phyloP scores from a whole-genome alignment of 1,284 basidiomycete species.

The Sphaerobolus stellatus region DNA sequence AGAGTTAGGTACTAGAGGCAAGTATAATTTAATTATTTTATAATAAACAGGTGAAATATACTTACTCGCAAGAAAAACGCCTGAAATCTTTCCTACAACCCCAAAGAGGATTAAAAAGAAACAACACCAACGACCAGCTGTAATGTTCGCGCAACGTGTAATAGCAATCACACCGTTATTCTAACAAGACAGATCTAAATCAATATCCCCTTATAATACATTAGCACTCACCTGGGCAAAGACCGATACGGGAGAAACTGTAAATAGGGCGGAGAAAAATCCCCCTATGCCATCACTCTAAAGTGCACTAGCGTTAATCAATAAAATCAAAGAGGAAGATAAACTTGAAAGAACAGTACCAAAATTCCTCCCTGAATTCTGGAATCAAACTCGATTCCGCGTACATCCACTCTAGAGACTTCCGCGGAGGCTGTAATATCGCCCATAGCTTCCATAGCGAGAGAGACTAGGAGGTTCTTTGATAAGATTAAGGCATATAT shows the following conservation, averaged over 20 bases:
- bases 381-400: slow-evolving; percentile 72
- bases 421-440: slow-evolving; percentile 86
- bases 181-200: slow-evolving; percentile 28
- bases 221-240: slow-evolving; percentile 62
- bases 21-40: background rate
- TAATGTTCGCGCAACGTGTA: slow-evolving; percentile 73
- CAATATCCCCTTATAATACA: background rate
- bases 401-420: slow-evolving; percentile 68
- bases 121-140: slow-evolving; percentile 73
- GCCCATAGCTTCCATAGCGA: slow-evolving; percentile 83
- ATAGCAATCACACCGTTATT: slow-evolving; percentile 82
- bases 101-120: slow-evolving; percentile 72
- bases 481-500: no score
- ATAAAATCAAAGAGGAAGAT: no score
- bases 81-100: slow-evolving; percentile 76
- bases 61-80: slow-evolving; percentile 71
- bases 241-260: slow-evolving; percentile 75
- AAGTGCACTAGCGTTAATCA: slow-evolving; percentile 4
- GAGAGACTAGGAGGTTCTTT: slow-evolving; percentile 50
- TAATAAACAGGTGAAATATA: slow-evolving; percentile 12
- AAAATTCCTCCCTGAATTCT: slow-evolving; percentile 85
- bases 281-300: slow-evolving; percentile 74
- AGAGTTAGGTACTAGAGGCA: slow-evolving; percentile 61
- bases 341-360: no score
- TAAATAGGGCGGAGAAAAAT: slow-evolving; percentile 75